A percentile compares a stretch with the other conserved stretches of the same genome.
Conservation (phyloP, 23 red algal species). For the Gracilaria vermiculophylla region DNA sequence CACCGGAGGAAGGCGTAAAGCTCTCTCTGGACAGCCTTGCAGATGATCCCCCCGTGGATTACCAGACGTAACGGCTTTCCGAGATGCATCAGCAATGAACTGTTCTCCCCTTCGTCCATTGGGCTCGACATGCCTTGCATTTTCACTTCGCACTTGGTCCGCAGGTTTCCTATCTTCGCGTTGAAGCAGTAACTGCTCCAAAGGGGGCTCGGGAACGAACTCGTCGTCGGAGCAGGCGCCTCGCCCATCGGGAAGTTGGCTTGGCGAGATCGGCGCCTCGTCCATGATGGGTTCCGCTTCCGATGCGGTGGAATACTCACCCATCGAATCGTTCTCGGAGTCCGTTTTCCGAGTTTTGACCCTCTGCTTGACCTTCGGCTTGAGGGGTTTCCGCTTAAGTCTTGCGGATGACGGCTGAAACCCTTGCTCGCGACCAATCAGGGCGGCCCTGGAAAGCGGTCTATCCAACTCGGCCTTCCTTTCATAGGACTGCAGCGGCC, state of each 20-base stretch:
- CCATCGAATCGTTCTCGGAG: slow-evolving; percentile 57
- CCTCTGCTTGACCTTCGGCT: slow-evolving; percentile 36
- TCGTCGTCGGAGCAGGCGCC: slow-evolving; percentile 41
- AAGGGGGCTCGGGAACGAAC: slow-evolving; percentile 24
- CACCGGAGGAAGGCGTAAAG: not conserved
- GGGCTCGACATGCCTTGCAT: not conserved
- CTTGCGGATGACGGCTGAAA: slow-evolving; percentile 29
- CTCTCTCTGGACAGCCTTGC: not conserved
- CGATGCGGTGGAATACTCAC: slow-evolving; percentile 55
- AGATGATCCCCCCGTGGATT: not conserved
- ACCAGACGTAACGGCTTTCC: not conserved
- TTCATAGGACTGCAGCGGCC: not conserved
- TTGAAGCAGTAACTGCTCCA: slow-evolving; percentile 1
- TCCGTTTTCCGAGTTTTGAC: not conserved
- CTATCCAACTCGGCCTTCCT: not conserved
- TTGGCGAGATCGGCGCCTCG: slow-evolving; percentile 20
- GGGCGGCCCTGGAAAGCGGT: not conserved
- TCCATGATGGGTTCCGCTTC: slow-evolving; percentile 43
- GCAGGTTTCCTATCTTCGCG: not conserved
- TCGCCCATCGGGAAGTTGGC: slow-evolving; percentile 40
- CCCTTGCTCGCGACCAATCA: slow-evolving; percentile 10
- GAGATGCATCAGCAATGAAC: not conserved
- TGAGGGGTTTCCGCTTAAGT: slow-evolving; percentile 1
- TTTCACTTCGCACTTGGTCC: not conserved
- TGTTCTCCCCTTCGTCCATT: not conserved